phyloP scores from a whole-genome alignment of 805 yeast genomes.

The Starmerella tilneyi region DNA sequence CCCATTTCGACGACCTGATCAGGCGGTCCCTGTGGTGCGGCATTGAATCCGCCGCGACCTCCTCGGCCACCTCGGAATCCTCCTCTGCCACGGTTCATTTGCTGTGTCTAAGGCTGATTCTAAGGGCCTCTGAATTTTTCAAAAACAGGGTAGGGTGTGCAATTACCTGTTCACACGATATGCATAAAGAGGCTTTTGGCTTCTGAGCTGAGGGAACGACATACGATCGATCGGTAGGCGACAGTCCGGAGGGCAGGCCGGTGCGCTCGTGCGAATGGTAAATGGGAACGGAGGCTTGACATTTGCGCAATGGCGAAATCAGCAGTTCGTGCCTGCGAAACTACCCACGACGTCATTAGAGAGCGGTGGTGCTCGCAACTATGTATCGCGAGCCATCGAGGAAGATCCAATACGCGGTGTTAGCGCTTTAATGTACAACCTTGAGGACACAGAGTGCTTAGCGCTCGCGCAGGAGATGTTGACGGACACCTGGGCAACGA shows the following conservation, averaged over 20 bases:
- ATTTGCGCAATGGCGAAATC: background rate
- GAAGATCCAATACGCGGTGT: background rate
- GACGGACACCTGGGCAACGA: background rate
- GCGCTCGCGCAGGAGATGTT: background rate
- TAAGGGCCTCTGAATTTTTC: constrained; percentile 4
- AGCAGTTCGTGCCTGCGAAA: background rate
- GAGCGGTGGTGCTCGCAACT: background rate
- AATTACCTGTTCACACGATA: background rate
- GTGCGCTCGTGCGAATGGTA: too few species aligned
- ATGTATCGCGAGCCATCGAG: background rate
- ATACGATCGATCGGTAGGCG: too few species aligned
- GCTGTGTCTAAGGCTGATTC: constrained; percentile 1
- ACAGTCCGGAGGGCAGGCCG: too few species aligned
- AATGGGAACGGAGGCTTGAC: too few species aligned
- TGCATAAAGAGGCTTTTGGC: background rate
- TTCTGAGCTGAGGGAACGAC: too few species aligned
- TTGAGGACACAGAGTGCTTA: background rate
- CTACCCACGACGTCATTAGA: background rate
- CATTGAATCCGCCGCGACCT: constrained; percentile 59
- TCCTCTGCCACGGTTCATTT: constrained; percentile 58
- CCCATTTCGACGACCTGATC: constrained; percentile 96
- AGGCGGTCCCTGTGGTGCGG: constrained; percentile 92
- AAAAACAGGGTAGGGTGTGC: background rate
- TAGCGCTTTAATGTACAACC: background rate
- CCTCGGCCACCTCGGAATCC: constrained; percentile 52